Percentiles rank a stretch among this genome's conserved stretches.
phyloP scores from a whole-genome alignment of 768 basidiomycete species.

The Pholiota microspora region DNA sequence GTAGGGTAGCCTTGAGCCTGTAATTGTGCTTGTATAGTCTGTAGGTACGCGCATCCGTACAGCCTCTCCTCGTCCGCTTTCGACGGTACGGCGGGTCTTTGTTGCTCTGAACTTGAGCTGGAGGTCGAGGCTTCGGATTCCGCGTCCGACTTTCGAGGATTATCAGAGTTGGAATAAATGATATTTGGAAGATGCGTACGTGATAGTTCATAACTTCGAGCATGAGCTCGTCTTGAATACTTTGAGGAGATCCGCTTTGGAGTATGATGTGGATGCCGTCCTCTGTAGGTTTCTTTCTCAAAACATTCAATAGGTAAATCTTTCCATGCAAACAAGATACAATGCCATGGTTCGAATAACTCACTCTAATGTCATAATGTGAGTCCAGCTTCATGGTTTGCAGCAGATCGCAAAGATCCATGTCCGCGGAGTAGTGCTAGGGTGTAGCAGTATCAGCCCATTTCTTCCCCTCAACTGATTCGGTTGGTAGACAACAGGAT shows the following conservation, averaged over 20 bases:
- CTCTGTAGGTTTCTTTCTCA: constrained; percentile 44
- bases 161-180: background rate
- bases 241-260: constrained; percentile 13
- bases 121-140: constrained; percentile 41
- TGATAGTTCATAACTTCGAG: constrained; percentile 43
- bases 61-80: constrained; percentile 17
- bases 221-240: constrained; percentile 41
- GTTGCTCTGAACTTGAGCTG: constrained; percentile 30
- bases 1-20: constrained; percentile 43
- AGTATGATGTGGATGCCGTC: constrained; percentile 10
- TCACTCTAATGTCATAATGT: constrained; percentile 30
- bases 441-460: background rate
- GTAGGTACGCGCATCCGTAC: constrained; percentile 63
- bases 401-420: constrained; percentile 54
- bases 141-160: constrained; percentile 38
- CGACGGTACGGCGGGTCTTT: constrained; percentile 18
- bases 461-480: too few relatives aligned
- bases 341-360: background rate
- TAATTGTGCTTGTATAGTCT: constrained; percentile 56
- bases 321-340: background rate
- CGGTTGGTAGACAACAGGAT: background rate
- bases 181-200: constrained; percentile 25
- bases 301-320: constrained; percentile 16
- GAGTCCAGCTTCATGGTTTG: constrained; percentile 47
- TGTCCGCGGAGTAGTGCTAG: constrained; percentile 27